phyloP scores from a whole-genome alignment of 345 rosid genomes.

The Arabidopsis suecica region DNA sequence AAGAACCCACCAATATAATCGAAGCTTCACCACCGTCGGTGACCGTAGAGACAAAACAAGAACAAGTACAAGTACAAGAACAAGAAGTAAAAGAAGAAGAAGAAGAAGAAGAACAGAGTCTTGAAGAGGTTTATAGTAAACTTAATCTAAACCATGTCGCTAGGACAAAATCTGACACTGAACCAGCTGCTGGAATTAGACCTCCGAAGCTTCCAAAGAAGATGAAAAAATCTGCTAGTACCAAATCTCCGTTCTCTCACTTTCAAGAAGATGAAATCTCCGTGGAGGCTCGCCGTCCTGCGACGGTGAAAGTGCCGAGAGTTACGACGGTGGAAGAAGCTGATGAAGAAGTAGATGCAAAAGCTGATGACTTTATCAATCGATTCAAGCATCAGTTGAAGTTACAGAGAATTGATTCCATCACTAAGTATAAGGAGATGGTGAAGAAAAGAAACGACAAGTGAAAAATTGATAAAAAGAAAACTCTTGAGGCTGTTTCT shows the following conservation, averaged over 20 bases:
- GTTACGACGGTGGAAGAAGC: slow-evolving; percentile 48
- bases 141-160: slow-evolving; percentile 48
- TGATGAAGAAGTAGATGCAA: slow-evolving; percentile 75
- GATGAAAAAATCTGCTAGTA: slow-evolving; percentile 86
- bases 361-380: slow-evolving; percentile 79
- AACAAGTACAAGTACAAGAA: neutral
- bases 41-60: slow-evolving; percentile 27
- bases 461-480: slow-evolving; percentile 11
- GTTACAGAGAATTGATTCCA: slow-evolving; percentile 73
- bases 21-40: slow-evolving; percentile 21
- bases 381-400: slow-evolving; percentile 75
- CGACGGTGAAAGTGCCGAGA: slow-evolving; percentile 58
- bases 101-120: slow-evolving; percentile 36
- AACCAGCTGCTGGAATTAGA: slow-evolving; percentile 57
- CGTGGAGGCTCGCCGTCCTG: slow-evolving; percentile 63
- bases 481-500: slow-evolving; percentile 24
- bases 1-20: slow-evolving; percentile 44
- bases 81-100: slow-evolving; percentile 36
- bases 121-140: slow-evolving; percentile 65
- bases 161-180: slow-evolving; percentile 66
- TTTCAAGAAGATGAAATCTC: slow-evolving; percentile 56
- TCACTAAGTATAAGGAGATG: slow-evolving; percentile 64
- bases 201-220: slow-evolving; percentile 68
- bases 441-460: slow-evolving; percentile 45
- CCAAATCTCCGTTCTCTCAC: slow-evolving; percentile 63